Evolutionary conservation across 1,139 yeast species (phyloP).

Genomic region (Pichia sp.): DNA sequence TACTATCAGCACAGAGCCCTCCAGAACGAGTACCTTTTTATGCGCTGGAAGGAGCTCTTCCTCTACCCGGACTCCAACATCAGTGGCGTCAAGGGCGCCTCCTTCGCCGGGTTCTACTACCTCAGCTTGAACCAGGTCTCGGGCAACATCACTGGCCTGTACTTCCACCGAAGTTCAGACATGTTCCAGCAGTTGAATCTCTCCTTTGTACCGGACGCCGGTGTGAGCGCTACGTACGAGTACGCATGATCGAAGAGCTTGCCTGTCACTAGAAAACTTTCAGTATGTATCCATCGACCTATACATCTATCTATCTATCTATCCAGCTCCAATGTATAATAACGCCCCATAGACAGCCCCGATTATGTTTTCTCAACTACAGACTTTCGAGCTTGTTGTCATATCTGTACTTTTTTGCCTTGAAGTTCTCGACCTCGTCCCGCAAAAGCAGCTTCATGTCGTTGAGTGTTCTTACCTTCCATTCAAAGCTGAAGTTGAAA

Average conservation of each 20-base stretch:
- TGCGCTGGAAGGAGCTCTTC: slow-evolving; percentile 95
- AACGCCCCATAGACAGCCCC: background rate
- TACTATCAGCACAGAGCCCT: slow-evolving; percentile 33
- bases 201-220: slow-evolving; percentile 41
- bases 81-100: slow-evolving; percentile 70
- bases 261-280: background rate
- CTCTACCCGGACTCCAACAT: slow-evolving; percentile 74
- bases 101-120: slow-evolving; percentile 90
- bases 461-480: slow-evolving; percentile 33
- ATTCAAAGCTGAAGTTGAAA: slow-evolving; percentile 65
- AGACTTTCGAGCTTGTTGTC: background rate
- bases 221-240: slow-evolving; percentile 36
- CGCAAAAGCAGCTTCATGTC: slow-evolving; percentile 44
- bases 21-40: slow-evolving; percentile 55
- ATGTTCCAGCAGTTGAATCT: slow-evolving; percentile 66
- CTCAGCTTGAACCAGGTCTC: slow-evolving; percentile 73
- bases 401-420: slow-evolving; percentile 25
- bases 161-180: slow-evolving; percentile 74
- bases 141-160: slow-evolving; percentile 74
- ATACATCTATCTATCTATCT: background rate
- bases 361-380: background rate
- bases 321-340: background rate
- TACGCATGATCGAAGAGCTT: slow-evolving; percentile 23
- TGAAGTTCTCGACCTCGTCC: slow-evolving; percentile 42
- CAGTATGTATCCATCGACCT: background rate